Conservation (phyloP, 1,284 basidiomycete genomes). For the Hypsizygus ulmarius region DNA sequence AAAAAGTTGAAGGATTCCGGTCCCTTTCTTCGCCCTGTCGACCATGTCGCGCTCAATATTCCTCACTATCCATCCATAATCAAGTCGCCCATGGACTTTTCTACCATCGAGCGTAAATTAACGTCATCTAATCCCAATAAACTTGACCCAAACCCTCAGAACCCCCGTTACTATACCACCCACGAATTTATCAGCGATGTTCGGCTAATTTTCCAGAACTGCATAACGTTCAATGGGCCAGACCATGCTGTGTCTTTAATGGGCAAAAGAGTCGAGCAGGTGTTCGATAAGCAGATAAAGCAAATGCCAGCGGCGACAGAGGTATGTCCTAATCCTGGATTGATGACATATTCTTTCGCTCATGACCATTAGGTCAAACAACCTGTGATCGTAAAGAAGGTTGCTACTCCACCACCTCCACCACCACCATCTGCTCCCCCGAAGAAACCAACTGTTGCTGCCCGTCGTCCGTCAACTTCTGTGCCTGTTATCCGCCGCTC, state of each 20-base stretch:
- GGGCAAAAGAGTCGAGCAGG: constrained; percentile 79
- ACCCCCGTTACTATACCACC: constrained; percentile 71
- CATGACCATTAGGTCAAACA: constrained; percentile 37
- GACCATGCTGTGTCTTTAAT: constrained; percentile 80
- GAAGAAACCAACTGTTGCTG: constrained; percentile 48
- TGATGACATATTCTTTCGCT: constrained; percentile 15
- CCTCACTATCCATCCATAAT: constrained; percentile 91
- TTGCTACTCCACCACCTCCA: constrained; percentile 40
- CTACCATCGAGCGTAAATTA: constrained; percentile 91
- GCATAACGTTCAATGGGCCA: constrained; percentile 88
- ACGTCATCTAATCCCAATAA: constrained; percentile 74
- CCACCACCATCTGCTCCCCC: constrained; percentile 36
- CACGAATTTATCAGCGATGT: constrained; percentile 85
- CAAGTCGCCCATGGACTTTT: constrained; percentile 92
- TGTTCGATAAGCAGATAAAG: constrained; percentile 88
- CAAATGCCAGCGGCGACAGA: constrained; percentile 77
- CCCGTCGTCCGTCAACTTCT: constrained; percentile 71
- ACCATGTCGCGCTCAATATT: constrained; percentile 85
- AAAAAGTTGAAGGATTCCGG: constrained; percentile 85
- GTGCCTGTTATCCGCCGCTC: constrained; percentile 77
- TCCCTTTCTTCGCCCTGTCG: constrained; percentile 88
- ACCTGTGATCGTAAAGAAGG: constrained; percentile 52
- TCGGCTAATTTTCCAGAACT: constrained; percentile 86
- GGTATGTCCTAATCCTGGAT: constrained; percentile 44
- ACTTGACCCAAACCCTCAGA: constrained; percentile 62